Percentiles rank a stretch among this genome's conserved stretches.
Conservation (phyloP, 192 early-diverging fungal genomes). For the Rhizoclosmatium globosum region DNA sequence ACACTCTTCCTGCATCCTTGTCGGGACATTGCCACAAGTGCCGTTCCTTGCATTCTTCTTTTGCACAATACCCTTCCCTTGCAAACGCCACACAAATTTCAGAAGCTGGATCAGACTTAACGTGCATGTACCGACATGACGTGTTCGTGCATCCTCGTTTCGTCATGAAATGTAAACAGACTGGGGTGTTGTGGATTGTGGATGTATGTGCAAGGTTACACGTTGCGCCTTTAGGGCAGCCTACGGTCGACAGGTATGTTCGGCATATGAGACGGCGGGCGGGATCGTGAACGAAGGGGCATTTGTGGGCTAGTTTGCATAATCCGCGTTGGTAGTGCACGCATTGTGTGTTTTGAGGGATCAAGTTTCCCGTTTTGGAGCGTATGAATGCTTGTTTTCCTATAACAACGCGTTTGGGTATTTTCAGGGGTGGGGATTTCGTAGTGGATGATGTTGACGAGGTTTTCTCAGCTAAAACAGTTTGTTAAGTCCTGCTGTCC, state of each 20-base stretch:
- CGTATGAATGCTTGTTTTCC: neutral
- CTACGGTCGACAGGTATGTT: constrained; percentile 1
- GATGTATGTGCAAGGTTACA: neutral
- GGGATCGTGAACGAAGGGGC: constrained; percentile 17
- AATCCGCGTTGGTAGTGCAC: neutral
- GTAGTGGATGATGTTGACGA: neutral
- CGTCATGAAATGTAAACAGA: constrained; percentile 3
- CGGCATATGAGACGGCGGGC: constrained; percentile 1
- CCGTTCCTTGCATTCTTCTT: neutral
- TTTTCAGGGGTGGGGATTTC: neutral
- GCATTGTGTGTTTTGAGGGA: constrained; percentile 1
- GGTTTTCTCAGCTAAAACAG: no score
- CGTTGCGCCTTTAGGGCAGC: neutral
- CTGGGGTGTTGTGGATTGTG: constrained; percentile 1
- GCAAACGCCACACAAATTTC: constrained; percentile 3
- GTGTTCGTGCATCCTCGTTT: neutral
- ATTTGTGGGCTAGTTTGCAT: constrained; percentile 10
- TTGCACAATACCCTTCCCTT: constrained; percentile 1
- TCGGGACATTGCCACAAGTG: constrained; percentile 21
- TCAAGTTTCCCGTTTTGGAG: constrained; percentile 17
- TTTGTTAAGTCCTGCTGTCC: no score
- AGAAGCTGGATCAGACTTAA: neutral
- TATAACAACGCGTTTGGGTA: constrained; percentile 1
- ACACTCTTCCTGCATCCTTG: constrained; percentile 7
- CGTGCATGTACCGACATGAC: neutral